A percentile compares a stretch with the other conserved stretches of the same genome.
phyloP scores from a whole-genome alignment of 164 flowering plant genomes.

The Vitis riparia region DNA sequence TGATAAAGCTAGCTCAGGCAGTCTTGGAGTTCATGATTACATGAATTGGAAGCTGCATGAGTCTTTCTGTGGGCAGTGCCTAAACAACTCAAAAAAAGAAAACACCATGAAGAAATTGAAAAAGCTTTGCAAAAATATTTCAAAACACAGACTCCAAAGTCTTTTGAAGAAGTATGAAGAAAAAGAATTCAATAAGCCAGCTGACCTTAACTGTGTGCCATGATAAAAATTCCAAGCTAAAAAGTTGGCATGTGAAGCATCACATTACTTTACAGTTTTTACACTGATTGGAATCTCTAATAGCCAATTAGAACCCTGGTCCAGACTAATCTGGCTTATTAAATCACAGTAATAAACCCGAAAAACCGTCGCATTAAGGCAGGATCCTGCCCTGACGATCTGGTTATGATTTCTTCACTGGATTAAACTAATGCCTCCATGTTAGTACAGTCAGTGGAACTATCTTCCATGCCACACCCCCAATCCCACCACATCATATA shows the following conservation, averaged over 20 bases:
- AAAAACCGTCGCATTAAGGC: conserved; percentile 19
- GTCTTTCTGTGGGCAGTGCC: conserved; percentile 2
- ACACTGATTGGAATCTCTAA: conserved; percentile 13
- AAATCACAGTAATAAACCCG: conserved; percentile 16
- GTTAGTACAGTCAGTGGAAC: conserved; percentile 21
- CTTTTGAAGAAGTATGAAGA: conserved; percentile 1
- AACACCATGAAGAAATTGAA: not conserved
- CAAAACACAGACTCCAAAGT: conserved; percentile 17
- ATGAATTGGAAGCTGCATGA: conserved; percentile 16
- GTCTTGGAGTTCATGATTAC: conserved; percentile 14
- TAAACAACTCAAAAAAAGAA: not conserved
- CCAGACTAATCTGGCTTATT: conserved; percentile 13
- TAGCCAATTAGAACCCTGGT: conserved; percentile 19
- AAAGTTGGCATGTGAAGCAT: conserved; percentile 31
- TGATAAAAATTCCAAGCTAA: not conserved
- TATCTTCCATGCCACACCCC: conserved; percentile 22
- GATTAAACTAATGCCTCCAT: conserved; percentile 16
- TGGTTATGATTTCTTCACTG: conserved; percentile 17
- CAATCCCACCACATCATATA: conserved; percentile 29
- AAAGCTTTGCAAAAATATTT: too few species aligned
- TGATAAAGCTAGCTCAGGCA: not conserved
- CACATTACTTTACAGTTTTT: conserved; percentile 14
- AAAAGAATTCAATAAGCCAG: not conserved
- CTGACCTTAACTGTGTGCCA: not conserved
- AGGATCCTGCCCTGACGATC: conserved; percentile 47